Evolutionary conservation across 2,329 filamentous ascomycete genomes (phyloP).

Genomic region (Atkinsonella texensis): DNA sequence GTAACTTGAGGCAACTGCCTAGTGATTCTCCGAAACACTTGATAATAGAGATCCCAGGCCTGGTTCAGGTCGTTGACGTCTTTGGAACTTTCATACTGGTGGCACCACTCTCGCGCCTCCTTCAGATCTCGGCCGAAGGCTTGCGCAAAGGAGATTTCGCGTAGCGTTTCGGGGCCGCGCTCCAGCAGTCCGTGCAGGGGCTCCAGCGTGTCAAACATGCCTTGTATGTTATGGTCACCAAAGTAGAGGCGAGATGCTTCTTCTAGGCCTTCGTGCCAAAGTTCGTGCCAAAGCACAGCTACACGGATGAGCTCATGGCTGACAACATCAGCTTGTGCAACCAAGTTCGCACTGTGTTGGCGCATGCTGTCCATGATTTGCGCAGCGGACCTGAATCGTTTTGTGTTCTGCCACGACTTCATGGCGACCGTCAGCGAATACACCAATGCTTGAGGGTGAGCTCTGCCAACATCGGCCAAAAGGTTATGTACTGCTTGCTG

Average conservation of each 20-base stretch:
- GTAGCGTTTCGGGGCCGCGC: conserved; percentile 78
- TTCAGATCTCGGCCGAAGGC: conserved; percentile 91
- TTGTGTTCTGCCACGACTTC: conserved; percentile 76
- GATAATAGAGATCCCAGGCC: conserved; percentile 98
- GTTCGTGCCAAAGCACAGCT: conserved; percentile 94
- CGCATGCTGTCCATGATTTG: conserved; percentile 98
- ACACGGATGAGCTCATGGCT: conserved; percentile 96
- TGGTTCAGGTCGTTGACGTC: conserved; percentile 94
- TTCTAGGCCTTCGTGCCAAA: conserved; percentile 96
- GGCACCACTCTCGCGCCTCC: conserved; percentile 93
- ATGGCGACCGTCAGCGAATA: conserved; percentile 96
- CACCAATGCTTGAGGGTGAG: conserved; percentile 90
- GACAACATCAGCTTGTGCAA: conserved; percentile 90
- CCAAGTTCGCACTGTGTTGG: conserved; percentile 80
- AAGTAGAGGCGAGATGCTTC: conserved; percentile 96
- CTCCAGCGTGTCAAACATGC: conserved; percentile 86
- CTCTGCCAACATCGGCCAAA: conserved; percentile 81
- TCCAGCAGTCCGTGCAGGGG: conserved; percentile 89
- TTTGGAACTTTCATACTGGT: conserved; percentile 75
- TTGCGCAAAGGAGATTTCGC: conserved; percentile 95
- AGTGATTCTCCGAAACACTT: conserved; percentile 91
- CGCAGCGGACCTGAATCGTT: conserved; percentile 75
- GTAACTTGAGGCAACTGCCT: conserved; percentile 88
- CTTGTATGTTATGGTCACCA: conserved; percentile 92
- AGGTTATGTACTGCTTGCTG: conserved; percentile 86